Base-by-base conservation (phyloP, 164 flowering plant species). In the Berberis vulgaris region DNA sequence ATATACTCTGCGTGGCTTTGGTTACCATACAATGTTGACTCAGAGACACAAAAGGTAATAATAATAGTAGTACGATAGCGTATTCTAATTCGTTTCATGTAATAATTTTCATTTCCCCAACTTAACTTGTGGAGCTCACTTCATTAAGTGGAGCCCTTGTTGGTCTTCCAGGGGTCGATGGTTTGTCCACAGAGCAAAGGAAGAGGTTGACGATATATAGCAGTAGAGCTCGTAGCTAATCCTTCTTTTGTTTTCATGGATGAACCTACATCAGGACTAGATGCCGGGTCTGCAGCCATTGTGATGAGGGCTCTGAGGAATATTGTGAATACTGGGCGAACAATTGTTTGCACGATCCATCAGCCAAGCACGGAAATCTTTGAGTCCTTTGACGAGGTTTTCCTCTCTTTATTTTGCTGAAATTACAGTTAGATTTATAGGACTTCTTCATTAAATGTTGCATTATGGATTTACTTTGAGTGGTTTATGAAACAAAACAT, bases 291-390 rank as follows among this genome's bases (percentile, higher is more conserved):
- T 78, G 99, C 99, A 41, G 99, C 99, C 68, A 91, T 95, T 74
- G 97, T 95, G 42, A 95, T 95, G 99, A 85, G 99, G 79, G 89
- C 99, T 57, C 97, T 95, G 63, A 86, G 99, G 73, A 95, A 95
- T 66, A 95, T 95, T 45, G 99, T 87, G 12, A 86, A 95, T 67
- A 95, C 99, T 12, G 99, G 99, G 62, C 78, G 99, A 56, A 95
- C 99, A 64, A 94, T 94, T 62, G 99, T 94, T 43, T 94, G 99
- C 84, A 94, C 99, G 11, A 89, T 91, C 69, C 99, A 94, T 79
- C 99, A 94, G 74, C 98, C 98, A 12, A 94, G 99, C 86, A 94
- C 92, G 40, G 97, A 95, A 81, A 91, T 95, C 49, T 95, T 95
- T 77, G 97, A 95, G 79, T 89, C 99, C 26, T 95, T 95, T 83